These are phyloP conservation scores for Ricinus communis DNA, from an alignment of 345 rosid genomes.

Conservation along the genomic window DNA sequence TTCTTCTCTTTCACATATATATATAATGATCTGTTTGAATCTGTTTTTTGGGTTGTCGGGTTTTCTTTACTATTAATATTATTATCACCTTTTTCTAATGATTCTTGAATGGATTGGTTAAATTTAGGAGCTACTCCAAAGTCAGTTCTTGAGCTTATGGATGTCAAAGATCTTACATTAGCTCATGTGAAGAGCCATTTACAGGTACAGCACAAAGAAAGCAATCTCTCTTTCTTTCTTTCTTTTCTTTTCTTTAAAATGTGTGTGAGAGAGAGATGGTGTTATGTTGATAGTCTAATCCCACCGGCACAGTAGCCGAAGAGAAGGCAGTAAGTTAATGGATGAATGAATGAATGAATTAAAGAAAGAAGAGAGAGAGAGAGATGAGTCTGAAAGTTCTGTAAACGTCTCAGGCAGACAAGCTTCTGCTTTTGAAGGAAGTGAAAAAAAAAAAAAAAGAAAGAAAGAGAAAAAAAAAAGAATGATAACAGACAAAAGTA, in stretches of 20 bases:
- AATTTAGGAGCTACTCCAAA: slow-evolving; percentile 80
- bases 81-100: too few relatives aligned
- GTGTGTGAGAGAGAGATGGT: neutral
- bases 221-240: neutral
- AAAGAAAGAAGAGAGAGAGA: slow-evolving; percentile 19
- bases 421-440: slow-evolving; percentile 37
- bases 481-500: slow-evolving; percentile 46
- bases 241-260: neutral
- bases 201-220: slow-evolving; percentile 50
- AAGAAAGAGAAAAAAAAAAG: slow-evolving; percentile 16
- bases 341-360: slow-evolving; percentile 24
- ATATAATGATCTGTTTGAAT: slow-evolving; percentile 7
- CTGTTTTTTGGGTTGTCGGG: neutral
- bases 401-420: slow-evolving; percentile 35
- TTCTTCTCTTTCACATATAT: neutral
- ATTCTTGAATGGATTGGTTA: neutral
- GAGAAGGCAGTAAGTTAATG: slow-evolving; percentile 36
- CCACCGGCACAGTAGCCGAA: slow-evolving; percentile 41
- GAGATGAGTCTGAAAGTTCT: slow-evolving; percentile 42
- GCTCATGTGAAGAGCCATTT: slow-evolving; percentile 92
- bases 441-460: slow-evolving; percentile 29
- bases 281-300: neutral
- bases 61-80: neutral
- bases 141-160: slow-evolving; percentile 90
- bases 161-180: slow-evolving; percentile 84